phyloP scores from a whole-genome alignment of 768 basidiomycete genomes.

The Dictyophora rubrovolvata region DNA sequence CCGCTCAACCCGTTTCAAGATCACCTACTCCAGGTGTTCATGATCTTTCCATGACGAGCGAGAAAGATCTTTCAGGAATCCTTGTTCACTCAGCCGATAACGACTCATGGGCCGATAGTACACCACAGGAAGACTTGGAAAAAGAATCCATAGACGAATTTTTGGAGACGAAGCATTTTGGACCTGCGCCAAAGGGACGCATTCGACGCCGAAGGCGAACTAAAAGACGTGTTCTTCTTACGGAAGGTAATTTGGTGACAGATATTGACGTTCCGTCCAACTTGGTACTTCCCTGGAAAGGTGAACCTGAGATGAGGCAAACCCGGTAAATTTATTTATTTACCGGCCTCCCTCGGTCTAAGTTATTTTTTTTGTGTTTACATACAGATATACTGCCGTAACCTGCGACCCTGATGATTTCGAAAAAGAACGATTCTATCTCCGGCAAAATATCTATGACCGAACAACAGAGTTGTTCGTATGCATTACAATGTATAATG shows the following conservation, averaged over 20 bases:
- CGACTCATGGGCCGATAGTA: background rate
- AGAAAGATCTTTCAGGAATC: background rate
- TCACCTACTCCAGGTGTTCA: slow-evolving; percentile 2
- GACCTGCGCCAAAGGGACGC: slow-evolving; percentile 78
- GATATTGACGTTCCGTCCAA: slow-evolving; percentile 78
- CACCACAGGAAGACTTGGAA: background rate
- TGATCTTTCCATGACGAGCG: background rate
- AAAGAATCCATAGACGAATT: background rate
- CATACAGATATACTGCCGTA: slow-evolving; percentile 56
- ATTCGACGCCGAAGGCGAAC: slow-evolving; percentile 58
- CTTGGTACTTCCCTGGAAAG: slow-evolving; percentile 61
- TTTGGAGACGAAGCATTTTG: slow-evolving; percentile 64
- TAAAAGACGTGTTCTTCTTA: slow-evolving; percentile 75
- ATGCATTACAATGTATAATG: slow-evolving; percentile 95
- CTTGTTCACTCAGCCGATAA: background rate
- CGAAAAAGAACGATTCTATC: slow-evolving; percentile 68
- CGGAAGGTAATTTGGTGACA: slow-evolving; percentile 81
- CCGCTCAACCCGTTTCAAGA: background rate
- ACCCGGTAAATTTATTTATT: slow-evolving; percentile 39
- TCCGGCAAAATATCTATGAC: slow-evolving; percentile 72
- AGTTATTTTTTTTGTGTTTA: slow-evolving; percentile 7
- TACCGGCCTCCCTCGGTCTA: no score
- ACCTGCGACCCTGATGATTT: slow-evolving; percentile 94
- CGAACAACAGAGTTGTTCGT: slow-evolving; percentile 86
- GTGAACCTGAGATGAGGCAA: slow-evolving; percentile 63